These are phyloP conservation scores for Scutellaria minor DNA, from an alignment of 257 asterid species.

Conservation along the genomic window DNA sequence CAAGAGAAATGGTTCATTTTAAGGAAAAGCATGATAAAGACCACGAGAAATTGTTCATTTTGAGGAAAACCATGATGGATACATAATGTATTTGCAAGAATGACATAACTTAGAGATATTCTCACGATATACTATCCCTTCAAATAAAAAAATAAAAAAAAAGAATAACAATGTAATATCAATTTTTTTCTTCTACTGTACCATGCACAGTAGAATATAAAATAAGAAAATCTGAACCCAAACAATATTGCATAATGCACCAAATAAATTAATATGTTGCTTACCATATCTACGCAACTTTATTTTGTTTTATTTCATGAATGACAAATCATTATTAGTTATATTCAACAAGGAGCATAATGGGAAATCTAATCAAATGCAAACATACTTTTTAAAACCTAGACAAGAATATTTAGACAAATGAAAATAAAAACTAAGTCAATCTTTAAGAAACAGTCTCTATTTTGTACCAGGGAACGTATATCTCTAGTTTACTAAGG, in stretches of 20 bases:
- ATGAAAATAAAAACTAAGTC: too few relatives aligned
- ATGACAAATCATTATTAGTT: neutral
- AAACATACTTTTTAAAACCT: neutral
- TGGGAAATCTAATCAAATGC: neutral
- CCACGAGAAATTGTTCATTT: slow-evolving; percentile 10
- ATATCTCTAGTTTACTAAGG: too few relatives aligned
- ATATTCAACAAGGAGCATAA: neutral
- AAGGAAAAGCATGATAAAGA: slow-evolving; percentile 37
- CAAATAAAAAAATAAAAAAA: too few relatives aligned
- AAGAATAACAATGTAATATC: too few relatives aligned
- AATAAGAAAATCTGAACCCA: too few relatives aligned
- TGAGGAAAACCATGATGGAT: slow-evolving; percentile 38
- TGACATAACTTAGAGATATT: slow-evolving; percentile 21
- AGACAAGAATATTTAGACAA: neutral
- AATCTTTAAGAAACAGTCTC: too few relatives aligned
- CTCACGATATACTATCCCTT: neutral
- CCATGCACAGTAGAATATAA: neutral
- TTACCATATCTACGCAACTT: neutral
- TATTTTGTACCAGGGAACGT: too few relatives aligned
- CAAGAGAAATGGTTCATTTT: slow-evolving; percentile 14
- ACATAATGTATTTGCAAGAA: slow-evolving; percentile 5
- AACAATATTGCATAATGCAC: too few relatives aligned
- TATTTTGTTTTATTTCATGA: neutral
- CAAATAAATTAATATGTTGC: too few relatives aligned
- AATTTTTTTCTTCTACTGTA: too few relatives aligned